phyloP scores from a whole-genome alignment of 2,329 filamentous ascomycete species.

The Epichloe gansuensis region DNA sequence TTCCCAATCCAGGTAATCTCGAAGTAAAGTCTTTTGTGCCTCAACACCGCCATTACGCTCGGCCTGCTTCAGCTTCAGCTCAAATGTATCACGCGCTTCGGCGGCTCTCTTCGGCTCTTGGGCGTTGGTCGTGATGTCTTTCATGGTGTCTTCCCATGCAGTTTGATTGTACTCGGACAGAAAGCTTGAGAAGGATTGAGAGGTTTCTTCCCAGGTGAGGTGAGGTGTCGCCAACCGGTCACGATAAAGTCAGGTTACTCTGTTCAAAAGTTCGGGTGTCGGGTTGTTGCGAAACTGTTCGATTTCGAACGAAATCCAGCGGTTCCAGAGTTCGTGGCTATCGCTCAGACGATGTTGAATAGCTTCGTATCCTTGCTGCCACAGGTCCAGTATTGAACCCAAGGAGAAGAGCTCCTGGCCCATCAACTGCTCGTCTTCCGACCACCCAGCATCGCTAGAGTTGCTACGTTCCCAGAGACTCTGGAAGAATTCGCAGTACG shows the following conservation, averaged over 20 bases:
- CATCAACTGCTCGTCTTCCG: constrained; percentile 55
- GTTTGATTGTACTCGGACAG: constrained; percentile 56
- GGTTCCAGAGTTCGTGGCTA: constrained; percentile 69
- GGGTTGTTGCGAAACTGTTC: constrained; percentile 49
- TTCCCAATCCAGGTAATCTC: constrained; percentile 80
- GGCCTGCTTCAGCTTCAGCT: constrained; percentile 52
- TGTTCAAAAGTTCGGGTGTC: constrained; percentile 45
- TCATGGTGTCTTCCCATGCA: constrained; percentile 67
- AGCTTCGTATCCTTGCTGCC: constrained; percentile 58
- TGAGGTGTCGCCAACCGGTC: constrained; percentile 64
- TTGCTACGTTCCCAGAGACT: constrained; percentile 55
- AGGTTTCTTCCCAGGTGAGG: constrained; percentile 61
- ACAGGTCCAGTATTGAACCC: constrained; percentile 52
- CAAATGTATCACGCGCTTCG: constrained; percentile 50
- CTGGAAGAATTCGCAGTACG: constrained; percentile 70
- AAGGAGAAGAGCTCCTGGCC: constrained; percentile 62
- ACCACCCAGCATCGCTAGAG: constrained; percentile 39
- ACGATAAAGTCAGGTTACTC: constrained; percentile 57
- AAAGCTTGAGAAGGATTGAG: constrained; percentile 63
- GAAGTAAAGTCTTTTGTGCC: constrained; percentile 38
- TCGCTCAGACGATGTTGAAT: constrained; percentile 65
- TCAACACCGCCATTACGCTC: constrained; percentile 42
- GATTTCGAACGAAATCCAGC: constrained; percentile 61
- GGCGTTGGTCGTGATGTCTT: constrained; percentile 50
- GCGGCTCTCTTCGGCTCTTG: constrained; percentile 53